Evolutionary conservation across 2,329 filamentous ascomycete genomes (phyloP), one percentile per base, ranked within the genome.

Genomic region (Exophiala bonariae): DNA sequence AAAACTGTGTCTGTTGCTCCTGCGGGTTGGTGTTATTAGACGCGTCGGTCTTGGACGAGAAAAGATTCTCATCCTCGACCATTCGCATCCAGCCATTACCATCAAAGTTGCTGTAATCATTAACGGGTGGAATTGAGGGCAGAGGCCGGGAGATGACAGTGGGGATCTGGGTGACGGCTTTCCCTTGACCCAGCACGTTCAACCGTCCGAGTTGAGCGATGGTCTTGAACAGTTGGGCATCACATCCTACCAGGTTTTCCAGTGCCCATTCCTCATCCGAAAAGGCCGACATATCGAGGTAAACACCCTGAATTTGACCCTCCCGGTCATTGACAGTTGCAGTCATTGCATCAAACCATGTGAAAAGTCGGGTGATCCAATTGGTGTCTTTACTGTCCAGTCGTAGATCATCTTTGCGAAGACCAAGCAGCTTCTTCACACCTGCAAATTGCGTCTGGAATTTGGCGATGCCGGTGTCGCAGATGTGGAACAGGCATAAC

Each of bases 381-480:
- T 69, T 72, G 16, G 70, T 61, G 41, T 82, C 73, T 10, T 75
- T 75, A 11, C 39, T 54, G 10, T 55, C 33, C 18, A 48, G 28
- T 36, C 80, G 66, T 61, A 82, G 61, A 64, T 77, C 69, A 63
- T 81, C 74, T 55, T 86, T 80, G 49, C 90, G 80, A 71, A 96
- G 81, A 3, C 84, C 81, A 9, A 96, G 78, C 23, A 97, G 82
- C 73, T 95, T 95, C 69, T 90, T 91, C 31, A 96, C 90, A 0
- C 92, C 91, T 1, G 89, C 89, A 61, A 96, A 90, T 64, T 96
- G 92, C 0, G 88, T 93, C 58, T 90, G 88, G 69, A 96, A 96
- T 61, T 92, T 92, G 16, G 89, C 89, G 57, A 96, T 85, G 3
- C 92, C 92, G 1, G 88, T 93, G 67, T 96, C 91, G 53, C 89